Base-by-base conservation (phyloP, 305 asterid genomes). In the Lippia alba region DNA sequence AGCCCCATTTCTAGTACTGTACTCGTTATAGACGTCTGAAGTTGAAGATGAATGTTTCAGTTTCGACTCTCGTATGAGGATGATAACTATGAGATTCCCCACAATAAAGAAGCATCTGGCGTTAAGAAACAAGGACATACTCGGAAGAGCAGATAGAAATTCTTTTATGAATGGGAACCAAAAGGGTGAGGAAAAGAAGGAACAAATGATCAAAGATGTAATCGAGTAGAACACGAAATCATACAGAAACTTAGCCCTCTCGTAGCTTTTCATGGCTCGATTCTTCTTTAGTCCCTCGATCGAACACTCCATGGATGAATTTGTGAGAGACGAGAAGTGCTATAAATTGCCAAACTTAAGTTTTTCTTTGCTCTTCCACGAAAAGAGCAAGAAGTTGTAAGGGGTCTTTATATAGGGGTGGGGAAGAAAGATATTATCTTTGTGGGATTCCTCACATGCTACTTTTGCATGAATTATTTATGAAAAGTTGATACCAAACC, bases 161-260 rank as follows among this genome's bases (percentile, higher is more conserved):
- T 56, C 58, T 18, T 59, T 39, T 33, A 69, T 39, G 56, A 66
- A 81, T 12, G 82, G 82, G 58, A 74, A 58, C 84, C 85, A 80
- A 44, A 78, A 78, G 49, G 79, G 75, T 60, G 70, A 76, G 34
- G 84, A 67, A 46, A 83, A 81, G 78, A 83, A 81, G 68, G 76
- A 76, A 68, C 72, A 74, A 64, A 84, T 81, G 75, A 83, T 76
- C 46, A 83, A 46, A 46, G 84, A 76, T 15, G 88, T 76, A 30
- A 83, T 80, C 0, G 85, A 67, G 71, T 81, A 83, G 71, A 83
- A 82, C 17, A 71, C 44, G 41, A 75, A 56, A 33, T 68, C 83
- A 72, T 80, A 83, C 1, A 76, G 67, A 68, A 83, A 56, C 19
- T 63, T 53, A 50, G 72, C 80, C 79, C 49, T 76, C 12, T 63